Base-by-base conservation (phyloP, 768 basidiomycete species). In the Suillus ampliporus region DNA sequence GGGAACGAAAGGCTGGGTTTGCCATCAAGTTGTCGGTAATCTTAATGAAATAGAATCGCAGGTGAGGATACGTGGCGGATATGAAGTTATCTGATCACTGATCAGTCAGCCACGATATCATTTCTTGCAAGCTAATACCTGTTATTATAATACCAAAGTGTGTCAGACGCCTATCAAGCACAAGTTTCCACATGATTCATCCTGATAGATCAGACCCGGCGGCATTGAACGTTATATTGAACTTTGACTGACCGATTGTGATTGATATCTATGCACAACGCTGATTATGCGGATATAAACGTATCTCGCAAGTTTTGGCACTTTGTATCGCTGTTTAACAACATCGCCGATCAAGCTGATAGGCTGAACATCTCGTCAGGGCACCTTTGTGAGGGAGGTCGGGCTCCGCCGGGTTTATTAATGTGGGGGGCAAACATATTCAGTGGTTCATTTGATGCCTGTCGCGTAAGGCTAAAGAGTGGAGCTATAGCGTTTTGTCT, bases 81-180 rank as follows among this genome's bases (percentile, higher is more conserved):
- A 23, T 11, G 23, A 40, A 56, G 17, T 28, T 40, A 56, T 56
- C 54, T 56, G 54, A 54, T 54, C n/a, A n/a, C n/a, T 31, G 31
- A 31, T 31, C 28, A 23, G 9, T 23, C 14, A 17, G 4, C 23
- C 21, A 54, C 2, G 35, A 35, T 53, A 15, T 35, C 46, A 26
- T 38, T 21, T 46, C n/a, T 48, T 26, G 8, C 28, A 31, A 17
- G 9, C 28, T 28, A 26, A 17, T n/a, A n/a, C n/a, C n/a, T n/a
- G n/a, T n/a, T n/a, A n/a, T n/a, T n/a, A n/a, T n/a, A n/a, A n/a
- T 34, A 51, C 17, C 26, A 48, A 26, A 26, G 21, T 3, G 11
- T 14, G 37, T 26, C 53, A 54, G 38, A 34, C 37, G 23, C 31
- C 53, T 23, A 54, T 34, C 31, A 34, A n/a, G 31, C n/a, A n/a